phyloP scores from a whole-genome alignment of 2,329 filamentous ascomycete species.

The Onygenales sp. region DNA sequence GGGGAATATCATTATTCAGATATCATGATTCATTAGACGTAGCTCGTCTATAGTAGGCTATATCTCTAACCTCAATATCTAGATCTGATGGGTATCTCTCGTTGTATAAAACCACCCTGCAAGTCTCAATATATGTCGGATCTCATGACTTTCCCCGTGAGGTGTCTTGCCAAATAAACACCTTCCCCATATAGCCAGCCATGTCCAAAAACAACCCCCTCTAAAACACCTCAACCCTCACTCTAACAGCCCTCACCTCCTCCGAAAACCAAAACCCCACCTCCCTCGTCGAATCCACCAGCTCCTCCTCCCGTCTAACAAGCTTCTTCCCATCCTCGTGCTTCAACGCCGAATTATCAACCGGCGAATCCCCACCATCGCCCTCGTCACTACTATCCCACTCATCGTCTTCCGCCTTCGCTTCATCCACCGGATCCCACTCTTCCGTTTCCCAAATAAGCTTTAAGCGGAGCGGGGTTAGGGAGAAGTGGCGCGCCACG shows the following conservation, averaged over 20 bases:
- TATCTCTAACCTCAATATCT: too few relatives aligned
- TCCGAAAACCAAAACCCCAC: conserved; percentile 65
- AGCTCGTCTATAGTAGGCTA: too few relatives aligned
- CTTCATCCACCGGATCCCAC: conserved; percentile 66
- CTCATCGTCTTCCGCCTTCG: conserved; percentile 47
- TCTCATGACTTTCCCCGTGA: neutral
- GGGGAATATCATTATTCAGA: too few relatives aligned
- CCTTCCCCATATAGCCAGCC: neutral
- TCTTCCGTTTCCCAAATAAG: conserved; percentile 87
- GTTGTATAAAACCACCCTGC: too few relatives aligned
- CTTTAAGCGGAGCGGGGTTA: conserved; percentile 54
- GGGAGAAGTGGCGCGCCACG: conserved; percentile 58
- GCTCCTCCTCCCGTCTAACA: conserved; percentile 68
- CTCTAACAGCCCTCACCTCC: conserved; percentile 58
- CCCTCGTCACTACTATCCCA: conserved; percentile 44
- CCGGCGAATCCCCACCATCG: conserved; percentile 29
- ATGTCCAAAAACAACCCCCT: neutral
- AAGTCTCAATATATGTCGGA: neutral
- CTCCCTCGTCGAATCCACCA: conserved; percentile 69
- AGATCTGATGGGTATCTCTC: too few relatives aligned
- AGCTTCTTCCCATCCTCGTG: conserved; percentile 44
- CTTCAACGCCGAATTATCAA: conserved; percentile 9
- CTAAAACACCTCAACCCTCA: conserved; percentile 54
- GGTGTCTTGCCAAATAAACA: neutral
- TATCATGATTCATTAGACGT: too few relatives aligned